Percentiles rank a stretch among this genome's conserved stretches.
Conservation (phyloP, 768 basidiomycete genomes). For the Mycena crocata region DNA sequence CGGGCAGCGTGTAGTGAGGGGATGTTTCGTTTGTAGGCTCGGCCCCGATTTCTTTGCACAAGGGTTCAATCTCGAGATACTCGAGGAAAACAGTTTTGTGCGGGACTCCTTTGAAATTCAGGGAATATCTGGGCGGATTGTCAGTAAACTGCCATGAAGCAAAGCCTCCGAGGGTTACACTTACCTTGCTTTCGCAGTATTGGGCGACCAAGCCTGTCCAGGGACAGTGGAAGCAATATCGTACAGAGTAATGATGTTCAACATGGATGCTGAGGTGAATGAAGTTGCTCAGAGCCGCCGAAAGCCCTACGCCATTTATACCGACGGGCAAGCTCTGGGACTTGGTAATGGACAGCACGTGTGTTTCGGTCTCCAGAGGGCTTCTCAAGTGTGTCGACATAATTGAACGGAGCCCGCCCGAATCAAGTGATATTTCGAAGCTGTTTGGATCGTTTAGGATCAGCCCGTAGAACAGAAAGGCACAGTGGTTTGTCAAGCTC, state of each 20-base stretch:
- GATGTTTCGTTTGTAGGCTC: slow-evolving; percentile 49
- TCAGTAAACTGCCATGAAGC: not conserved
- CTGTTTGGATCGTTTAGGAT: too few species aligned
- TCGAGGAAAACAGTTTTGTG: slow-evolving; percentile 66
- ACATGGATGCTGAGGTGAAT: slow-evolving; percentile 8
- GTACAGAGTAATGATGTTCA: slow-evolving; percentile 48
- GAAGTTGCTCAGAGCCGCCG: too few species aligned
- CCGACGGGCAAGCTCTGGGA: too few species aligned
- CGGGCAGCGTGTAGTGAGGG: slow-evolving; percentile 58
- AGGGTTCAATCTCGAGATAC: slow-evolving; percentile 58
- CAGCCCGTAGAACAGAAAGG: too few species aligned
- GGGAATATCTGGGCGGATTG: slow-evolving; percentile 39
- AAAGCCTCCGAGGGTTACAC: not conserved
- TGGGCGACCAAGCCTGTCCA: slow-evolving; percentile 47
- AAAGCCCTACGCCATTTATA: too few species aligned
- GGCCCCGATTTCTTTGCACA: slow-evolving; percentile 50
- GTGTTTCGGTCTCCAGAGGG: too few species aligned
- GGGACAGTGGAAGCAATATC: slow-evolving; percentile 49
- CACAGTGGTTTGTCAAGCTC: too few species aligned
- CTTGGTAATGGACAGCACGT: too few species aligned
- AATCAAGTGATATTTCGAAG: too few species aligned
- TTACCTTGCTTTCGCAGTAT: slow-evolving; percentile 47
- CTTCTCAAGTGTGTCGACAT: too few species aligned
- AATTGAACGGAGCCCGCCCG: too few species aligned
- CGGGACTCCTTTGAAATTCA: slow-evolving; percentile 51